A percentile compares a stretch with the other conserved stretches of the same genome.
Conservation (phyloP, 371 early-diverging fungal genomes). For the Saksenaea vasiformis region DNA sequence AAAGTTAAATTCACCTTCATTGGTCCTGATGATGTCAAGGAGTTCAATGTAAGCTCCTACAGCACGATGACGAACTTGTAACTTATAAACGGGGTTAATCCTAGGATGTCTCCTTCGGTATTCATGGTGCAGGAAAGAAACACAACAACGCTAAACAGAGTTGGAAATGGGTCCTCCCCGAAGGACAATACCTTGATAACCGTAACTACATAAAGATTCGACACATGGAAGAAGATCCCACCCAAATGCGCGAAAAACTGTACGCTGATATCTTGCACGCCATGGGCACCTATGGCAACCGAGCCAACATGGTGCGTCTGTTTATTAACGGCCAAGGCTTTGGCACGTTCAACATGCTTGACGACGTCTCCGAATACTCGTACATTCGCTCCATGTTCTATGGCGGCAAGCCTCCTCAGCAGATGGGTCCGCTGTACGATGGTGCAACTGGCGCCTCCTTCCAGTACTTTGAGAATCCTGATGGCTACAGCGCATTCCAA, state of each 20-base stretch:
- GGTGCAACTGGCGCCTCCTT: slow-evolving; percentile 58
- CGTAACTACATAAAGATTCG: slow-evolving; percentile 59
- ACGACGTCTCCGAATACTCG: slow-evolving; percentile 53
- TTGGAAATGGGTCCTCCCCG: slow-evolving; percentile 46
- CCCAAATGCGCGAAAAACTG: slow-evolving; percentile 63
- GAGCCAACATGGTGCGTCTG: slow-evolving; percentile 55
- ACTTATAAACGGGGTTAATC: neutral
- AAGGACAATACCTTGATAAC: slow-evolving; percentile 34
- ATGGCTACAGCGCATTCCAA: slow-evolving; percentile 35
- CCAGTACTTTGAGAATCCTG: slow-evolving; percentile 15
- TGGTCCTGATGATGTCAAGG: slow-evolving; percentile 49
- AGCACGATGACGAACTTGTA: neutral
- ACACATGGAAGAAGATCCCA: slow-evolving; percentile 62
- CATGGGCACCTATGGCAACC: slow-evolving; percentile 55
- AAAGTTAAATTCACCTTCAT: slow-evolving; percentile 44
- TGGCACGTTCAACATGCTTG: slow-evolving; percentile 59
- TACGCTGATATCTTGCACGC: slow-evolving; percentile 56
- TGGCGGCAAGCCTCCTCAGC: slow-evolving; percentile 40
- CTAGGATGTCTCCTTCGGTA: slow-evolving; percentile 45
- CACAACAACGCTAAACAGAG: slow-evolving; percentile 60
- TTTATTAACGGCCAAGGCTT: slow-evolving; percentile 55
- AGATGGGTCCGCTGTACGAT: slow-evolving; percentile 56
- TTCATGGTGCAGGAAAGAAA: slow-evolving; percentile 57
- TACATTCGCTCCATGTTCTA: slow-evolving; percentile 52
- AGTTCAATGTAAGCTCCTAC: slow-evolving; percentile 26